phyloP scores from a whole-genome alignment of 108 stramenopile species.

The Cyclotella cryptica region DNA sequence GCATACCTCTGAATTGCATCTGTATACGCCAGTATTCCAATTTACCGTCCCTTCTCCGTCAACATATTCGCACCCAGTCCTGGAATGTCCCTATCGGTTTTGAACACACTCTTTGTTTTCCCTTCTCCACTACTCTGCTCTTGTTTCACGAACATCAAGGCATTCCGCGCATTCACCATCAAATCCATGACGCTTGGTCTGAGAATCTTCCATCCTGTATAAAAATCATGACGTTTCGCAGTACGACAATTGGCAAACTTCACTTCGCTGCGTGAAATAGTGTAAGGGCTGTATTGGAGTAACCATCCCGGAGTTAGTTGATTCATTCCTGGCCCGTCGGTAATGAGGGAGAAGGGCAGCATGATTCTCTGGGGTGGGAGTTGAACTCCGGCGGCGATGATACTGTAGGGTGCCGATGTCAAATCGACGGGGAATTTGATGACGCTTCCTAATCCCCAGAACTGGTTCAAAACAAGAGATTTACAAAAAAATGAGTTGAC shows the following conservation, averaged over 20 bases:
- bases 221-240: slow-evolving; percentile 73
- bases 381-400: slow-evolving; percentile 91
- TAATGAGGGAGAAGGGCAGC: slow-evolving; percentile 91
- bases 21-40: slow-evolving; percentile 80
- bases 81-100: slow-evolving; percentile 50
- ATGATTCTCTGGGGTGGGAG: slow-evolving; percentile 87
- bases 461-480: slow-evolving; percentile 35
- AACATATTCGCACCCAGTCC: slow-evolving; percentile 74
- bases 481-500: background rate
- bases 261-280: slow-evolving; percentile 79
- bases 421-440: slow-evolving; percentile 94
- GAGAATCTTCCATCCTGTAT: slow-evolving; percentile 84
- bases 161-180: slow-evolving; percentile 61
- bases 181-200: slow-evolving; percentile 69
- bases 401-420: slow-evolving; percentile 84
- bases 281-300: slow-evolving; percentile 84
- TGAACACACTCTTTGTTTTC: slow-evolving; percentile 19
- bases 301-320: slow-evolving; percentile 93
- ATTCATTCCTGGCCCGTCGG: slow-evolving; percentile 61
- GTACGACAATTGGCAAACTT: slow-evolving; percentile 83
- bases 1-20: slow-evolving; percentile 80
- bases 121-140: slow-evolving; percentile 22
- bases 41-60: slow-evolving; percentile 61
- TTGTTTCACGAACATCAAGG: slow-evolving; percentile 35
- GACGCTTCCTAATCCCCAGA: slow-evolving; percentile 87